Evolutionary conservation across 1,139 yeast species (phyloP).

Genomic region (Candida sojae): DNA sequence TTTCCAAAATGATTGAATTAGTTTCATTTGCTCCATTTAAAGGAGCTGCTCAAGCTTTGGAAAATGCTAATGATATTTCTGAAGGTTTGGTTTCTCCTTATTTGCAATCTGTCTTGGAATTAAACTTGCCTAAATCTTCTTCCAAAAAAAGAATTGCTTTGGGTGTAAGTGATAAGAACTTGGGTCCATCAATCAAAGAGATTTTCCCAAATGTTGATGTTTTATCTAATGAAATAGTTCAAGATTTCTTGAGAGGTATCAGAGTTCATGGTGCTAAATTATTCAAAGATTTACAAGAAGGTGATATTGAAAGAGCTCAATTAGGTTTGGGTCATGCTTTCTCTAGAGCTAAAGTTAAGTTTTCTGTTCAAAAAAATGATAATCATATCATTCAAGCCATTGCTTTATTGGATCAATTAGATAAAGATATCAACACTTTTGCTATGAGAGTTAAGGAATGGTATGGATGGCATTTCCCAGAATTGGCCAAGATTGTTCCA

Average conservation of each 20-base stretch:
- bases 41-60: conserved; percentile 98
- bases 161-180: conserved; percentile 92
- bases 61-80: conserved; percentile 95
- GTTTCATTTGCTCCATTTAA: conserved; percentile 98
- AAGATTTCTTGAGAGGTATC: conserved; percentile 93
- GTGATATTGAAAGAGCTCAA: conserved; percentile 97
- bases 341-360: conserved; percentile 98
- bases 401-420: conserved; percentile 93
- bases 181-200: conserved; percentile 97
- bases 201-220: conserved; percentile 86
- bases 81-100: conserved; percentile 96
- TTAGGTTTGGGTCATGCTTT: conserved; percentile 98
- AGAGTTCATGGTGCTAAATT: conserved; percentile 89
- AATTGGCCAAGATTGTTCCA: conserved; percentile 93
- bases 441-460: conserved; percentile 99
- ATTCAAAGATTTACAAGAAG: conserved; percentile 87
- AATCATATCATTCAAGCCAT: conserved; percentile 98
- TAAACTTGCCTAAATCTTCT: conserved; percentile 86
- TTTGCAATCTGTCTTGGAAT: conserved; percentile 83
- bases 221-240: conserved; percentile 87
- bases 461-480: conserved; percentile 99
- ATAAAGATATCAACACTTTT: conserved; percentile 95
- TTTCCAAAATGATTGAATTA: conserved; percentile 90
- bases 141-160: conserved; percentile 65
- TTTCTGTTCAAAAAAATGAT: conserved; percentile 96